phyloP scores from a whole-genome alignment of 164 flowering plant genomes.

The Annona cherimola region DNA sequence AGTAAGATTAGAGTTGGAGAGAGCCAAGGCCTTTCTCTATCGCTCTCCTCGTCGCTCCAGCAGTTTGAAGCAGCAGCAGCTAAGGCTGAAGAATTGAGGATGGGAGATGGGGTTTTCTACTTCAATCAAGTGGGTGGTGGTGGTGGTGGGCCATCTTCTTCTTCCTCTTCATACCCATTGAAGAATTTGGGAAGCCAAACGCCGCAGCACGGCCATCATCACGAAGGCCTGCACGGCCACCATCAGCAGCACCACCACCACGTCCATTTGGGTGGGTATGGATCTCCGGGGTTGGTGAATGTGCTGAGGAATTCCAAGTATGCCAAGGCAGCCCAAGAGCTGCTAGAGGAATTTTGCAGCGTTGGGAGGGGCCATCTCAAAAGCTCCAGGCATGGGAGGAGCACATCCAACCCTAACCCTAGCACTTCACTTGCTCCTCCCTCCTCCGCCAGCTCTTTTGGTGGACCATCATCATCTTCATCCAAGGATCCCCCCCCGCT shows the following conservation, averaged over 20 bases:
- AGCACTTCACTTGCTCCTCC: constrained; percentile 14
- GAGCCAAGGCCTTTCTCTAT: constrained; percentile 65
- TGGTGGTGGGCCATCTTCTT: constrained; percentile 16
- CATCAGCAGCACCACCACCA: constrained; percentile 35
- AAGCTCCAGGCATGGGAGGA: constrained; percentile 17
- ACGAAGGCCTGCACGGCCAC: constrained; percentile 21
- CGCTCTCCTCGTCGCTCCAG: constrained; percentile 59
- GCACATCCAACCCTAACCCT: constrained; percentile 41
- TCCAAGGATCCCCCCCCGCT: constrained; percentile 55
- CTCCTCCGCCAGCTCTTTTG: constrained; percentile 12
- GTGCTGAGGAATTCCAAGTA: constrained; percentile 70
- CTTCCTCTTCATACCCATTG: constrained; percentile 23
- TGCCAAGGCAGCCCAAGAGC: constrained; percentile 66
- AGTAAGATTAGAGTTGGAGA: constrained; percentile 36
- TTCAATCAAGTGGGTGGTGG: constrained; percentile 29
- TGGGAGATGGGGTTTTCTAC: constrained; percentile 46
- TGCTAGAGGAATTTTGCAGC: constrained; percentile 90
- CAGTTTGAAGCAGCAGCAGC: constrained; percentile 67
- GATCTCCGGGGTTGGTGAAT: constrained; percentile 38
- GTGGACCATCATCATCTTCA: constrained; percentile 47
- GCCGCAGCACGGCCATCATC: constrained; percentile 23
- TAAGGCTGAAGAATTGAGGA: constrained; percentile 63
- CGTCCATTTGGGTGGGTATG: constrained; percentile 42
- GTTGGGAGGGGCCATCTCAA: constrained; percentile 69
- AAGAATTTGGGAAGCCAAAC: constrained; percentile 26